Evolutionary conservation across 164 flowering plant genomes (phyloP), one percentile per base, ranked within the genome.

Genomic region (Cinnamomum micranthum): DNA sequence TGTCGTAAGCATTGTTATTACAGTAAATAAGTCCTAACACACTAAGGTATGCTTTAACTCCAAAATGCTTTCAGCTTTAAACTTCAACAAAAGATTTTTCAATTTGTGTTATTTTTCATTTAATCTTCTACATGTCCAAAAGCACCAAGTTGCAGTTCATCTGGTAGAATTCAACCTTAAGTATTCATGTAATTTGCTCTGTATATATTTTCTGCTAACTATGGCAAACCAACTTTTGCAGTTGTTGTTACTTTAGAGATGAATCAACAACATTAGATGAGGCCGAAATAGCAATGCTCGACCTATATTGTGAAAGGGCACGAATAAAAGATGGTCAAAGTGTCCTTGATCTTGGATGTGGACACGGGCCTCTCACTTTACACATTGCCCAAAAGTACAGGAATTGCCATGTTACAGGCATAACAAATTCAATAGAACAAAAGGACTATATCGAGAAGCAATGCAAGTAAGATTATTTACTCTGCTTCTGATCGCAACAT

Each of bases 381-480:
- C 35, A 31, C 35, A 31, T 31, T 4, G 35, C 35, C 35, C 35
- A 31, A 31, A 31, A 31, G 35, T 31, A 31, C 35, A 31, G 6
- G 0, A 31, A 31, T 6, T 31, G 35, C 35, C 35, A 31, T 31
- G 35, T 31, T 31, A 31, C 35, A 4, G 19, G 63, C 19, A 20
- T 59, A 19, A 17, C 63, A 59, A 3, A 59, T 7, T 22, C 22
- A 59, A 51, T 75, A 1, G 69, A 52, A 11, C 77, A 75, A 59
- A 75, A 75, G 33, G 68, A 69, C 69, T 55, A 72, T 4, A 31
- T 31, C 35, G 35, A 31, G 35, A 31, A 31, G 6, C 35, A 31
- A 31, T 31, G 35, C 35, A 75, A 31, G 72, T 75, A 68, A 74
- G 52, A 17, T 47, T 64, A 20, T 19, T 59, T 59, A 59, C 19